Evolutionary conservation across 2,329 filamentous ascomycete genomes (phyloP).

Genomic region (Pseudogymnoascus sp.): DNA sequence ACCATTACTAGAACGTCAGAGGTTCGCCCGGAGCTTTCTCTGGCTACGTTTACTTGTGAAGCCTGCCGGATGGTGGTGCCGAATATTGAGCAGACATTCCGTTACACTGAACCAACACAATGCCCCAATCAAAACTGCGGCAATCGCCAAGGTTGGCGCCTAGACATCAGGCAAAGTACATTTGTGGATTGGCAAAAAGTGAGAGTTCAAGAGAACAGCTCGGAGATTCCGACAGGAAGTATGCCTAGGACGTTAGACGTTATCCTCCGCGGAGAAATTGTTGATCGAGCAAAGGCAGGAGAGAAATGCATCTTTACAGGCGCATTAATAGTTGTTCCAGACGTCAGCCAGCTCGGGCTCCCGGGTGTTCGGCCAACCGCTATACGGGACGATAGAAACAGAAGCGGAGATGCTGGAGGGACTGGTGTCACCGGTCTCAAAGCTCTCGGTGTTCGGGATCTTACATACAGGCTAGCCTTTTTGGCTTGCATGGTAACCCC

Average conservation of each 20-base stretch:
- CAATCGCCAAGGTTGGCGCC: slow-evolving; percentile 85
- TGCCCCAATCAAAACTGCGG: slow-evolving; percentile 82
- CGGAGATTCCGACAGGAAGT: slow-evolving; percentile 94
- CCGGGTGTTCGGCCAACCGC: slow-evolving; percentile 79
- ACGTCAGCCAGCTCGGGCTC: slow-evolving; percentile 88
- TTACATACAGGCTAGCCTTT: slow-evolving; percentile 95
- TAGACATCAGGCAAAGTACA: slow-evolving; percentile 95
- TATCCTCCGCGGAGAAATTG: slow-evolving; percentile 92
- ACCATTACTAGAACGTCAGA: slow-evolving; percentile 96
- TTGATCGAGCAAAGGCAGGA: slow-evolving; percentile 92
- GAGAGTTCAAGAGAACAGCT: slow-evolving; percentile 94
- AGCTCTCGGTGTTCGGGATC: slow-evolving; percentile 83
- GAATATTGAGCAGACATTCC: slow-evolving; percentile 94
- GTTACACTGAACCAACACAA: slow-evolving; percentile 93
- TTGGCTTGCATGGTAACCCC: slow-evolving; percentile 92
- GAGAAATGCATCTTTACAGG: slow-evolving; percentile 98
- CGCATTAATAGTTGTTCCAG: slow-evolving; percentile 89
- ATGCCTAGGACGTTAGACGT: slow-evolving; percentile 99
- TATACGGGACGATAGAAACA: slow-evolving; percentile 71
- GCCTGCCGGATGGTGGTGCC: slow-evolving; percentile 75
- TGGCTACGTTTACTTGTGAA: slow-evolving; percentile 89
- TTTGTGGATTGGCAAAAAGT: slow-evolving; percentile 99
- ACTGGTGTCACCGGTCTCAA: slow-evolving; percentile 83
- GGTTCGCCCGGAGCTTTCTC: slow-evolving; percentile 84
- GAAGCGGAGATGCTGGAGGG: slow-evolving; percentile 73